Conservation (phyloP, 1,284 basidiomycete genomes). For the Coriolopsis trogii region DNA sequence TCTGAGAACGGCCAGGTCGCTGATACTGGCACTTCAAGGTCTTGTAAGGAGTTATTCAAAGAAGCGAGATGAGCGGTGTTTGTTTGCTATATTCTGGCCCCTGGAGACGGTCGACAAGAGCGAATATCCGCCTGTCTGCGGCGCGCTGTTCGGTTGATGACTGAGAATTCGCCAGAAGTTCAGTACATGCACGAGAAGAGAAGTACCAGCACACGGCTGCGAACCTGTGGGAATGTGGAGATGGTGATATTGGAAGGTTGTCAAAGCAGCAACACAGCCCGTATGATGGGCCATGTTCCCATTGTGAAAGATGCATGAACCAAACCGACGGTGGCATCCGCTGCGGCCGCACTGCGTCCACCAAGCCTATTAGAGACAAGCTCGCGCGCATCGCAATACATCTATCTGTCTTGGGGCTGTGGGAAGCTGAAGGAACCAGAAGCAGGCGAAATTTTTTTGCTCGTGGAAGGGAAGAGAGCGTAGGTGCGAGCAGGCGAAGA, state of each 20-base stretch:
- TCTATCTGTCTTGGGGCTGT: not conserved
- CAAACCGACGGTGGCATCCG: constrained; percentile 4
- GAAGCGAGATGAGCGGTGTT: not conserved
- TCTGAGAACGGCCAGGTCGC: no score
- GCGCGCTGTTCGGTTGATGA: constrained; percentile 6
- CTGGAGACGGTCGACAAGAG: constrained; percentile 15
- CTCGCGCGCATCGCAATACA: not conserved
- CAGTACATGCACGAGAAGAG: not conserved
- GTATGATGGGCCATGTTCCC: constrained; percentile 4
- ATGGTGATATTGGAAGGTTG: no score
- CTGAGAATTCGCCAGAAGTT: constrained; percentile 1
- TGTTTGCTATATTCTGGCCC: constrained; percentile 2
- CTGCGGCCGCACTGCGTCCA: constrained; percentile 1
- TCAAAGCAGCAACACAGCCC: not conserved
- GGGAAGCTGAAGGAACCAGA: no score
- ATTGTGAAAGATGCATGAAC: constrained; percentile 6
- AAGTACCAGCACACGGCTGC: constrained; percentile 1
- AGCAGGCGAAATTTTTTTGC: constrained; percentile 5
- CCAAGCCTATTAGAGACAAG: not conserved
- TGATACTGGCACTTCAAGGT: no score
- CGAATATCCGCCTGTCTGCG: not conserved
- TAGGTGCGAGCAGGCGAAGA: not conserved
- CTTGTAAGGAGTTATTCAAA: no score
- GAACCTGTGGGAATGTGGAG: no score
- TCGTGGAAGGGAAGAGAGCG: not conserved